Percentiles rank a stretch among this genome's conserved stretches.
Conservation (phyloP, 345 rosid species). For the Pugionium cornutum region DNA sequence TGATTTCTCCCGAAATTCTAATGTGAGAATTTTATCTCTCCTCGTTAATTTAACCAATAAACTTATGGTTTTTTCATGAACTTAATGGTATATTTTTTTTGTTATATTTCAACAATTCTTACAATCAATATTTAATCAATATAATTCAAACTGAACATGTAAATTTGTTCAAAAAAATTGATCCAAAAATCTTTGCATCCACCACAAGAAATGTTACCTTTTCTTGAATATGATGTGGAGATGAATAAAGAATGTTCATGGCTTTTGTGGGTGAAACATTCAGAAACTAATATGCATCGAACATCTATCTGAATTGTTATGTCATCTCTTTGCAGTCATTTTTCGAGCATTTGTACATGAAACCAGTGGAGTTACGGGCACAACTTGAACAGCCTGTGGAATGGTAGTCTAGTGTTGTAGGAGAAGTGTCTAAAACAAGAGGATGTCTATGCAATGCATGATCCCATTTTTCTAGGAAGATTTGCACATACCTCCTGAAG, state of each 20-base stretch:
- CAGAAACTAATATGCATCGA: conserved; percentile 13
- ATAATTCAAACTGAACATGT: neutral
- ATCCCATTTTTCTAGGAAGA: conserved; percentile 46
- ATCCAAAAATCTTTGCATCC: neutral
- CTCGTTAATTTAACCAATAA: too few relatives aligned
- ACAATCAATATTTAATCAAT: too few relatives aligned
- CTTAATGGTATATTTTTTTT: too few relatives aligned
- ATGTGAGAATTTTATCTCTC: too few relatives aligned
- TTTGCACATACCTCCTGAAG: conserved; percentile 41
- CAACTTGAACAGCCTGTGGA: neutral
- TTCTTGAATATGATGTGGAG: neutral
- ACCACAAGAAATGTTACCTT: neutral
- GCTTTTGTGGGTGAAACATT: conserved; percentile 4
- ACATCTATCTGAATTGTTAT: neutral
- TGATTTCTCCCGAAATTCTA: too few relatives aligned
- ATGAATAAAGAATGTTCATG: conserved; percentile 23
- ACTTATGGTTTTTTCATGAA: too few relatives aligned
- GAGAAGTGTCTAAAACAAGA: neutral
- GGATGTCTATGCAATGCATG: conserved; percentile 18
- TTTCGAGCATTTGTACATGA: neutral
- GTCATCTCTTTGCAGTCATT: neutral
- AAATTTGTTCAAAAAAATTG: neutral
- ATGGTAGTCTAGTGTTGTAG: neutral
- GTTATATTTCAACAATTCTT: too few relatives aligned
- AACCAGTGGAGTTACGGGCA: neutral